Conservation (phyloP, 495 filamentous ascomycete species). For the Talaromyces wortmannii region DNA sequence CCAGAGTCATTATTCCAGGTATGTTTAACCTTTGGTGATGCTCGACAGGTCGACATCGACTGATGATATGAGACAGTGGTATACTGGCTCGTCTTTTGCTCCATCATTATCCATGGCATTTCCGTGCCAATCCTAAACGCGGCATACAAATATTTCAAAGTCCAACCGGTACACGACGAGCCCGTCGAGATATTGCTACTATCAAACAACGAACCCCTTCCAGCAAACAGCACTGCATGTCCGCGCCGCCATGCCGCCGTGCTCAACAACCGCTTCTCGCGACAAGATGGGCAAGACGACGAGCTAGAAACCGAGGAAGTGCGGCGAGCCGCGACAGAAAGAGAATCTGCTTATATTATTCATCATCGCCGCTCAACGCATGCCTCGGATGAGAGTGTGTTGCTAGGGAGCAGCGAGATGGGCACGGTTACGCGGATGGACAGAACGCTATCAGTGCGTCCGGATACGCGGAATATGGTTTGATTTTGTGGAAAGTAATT, state of each 20-base stretch:
- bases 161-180: constrained; percentile 43
- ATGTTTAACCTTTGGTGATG: not conserved
- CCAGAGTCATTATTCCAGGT: constrained; percentile 40
- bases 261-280: constrained; percentile 50
- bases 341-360: not conserved
- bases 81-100: constrained; percentile 53
- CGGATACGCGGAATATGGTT: constrained; percentile 4
- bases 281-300: constrained; percentile 13
- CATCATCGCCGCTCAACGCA: not conserved
- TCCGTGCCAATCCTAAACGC: constrained; percentile 45
- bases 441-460: not conserved
- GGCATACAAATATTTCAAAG: constrained; percentile 35
- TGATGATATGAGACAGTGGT: constrained; percentile 26
- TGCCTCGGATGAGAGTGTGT: not conserved
- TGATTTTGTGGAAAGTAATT: constrained; percentile 1
- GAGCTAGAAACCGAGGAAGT: constrained; percentile 5
- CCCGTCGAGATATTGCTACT: constrained; percentile 41
- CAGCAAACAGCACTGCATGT: constrained; percentile 40
- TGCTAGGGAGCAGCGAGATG: not conserved
- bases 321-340: not conserved
- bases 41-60: no score
- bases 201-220: constrained; percentile 41
- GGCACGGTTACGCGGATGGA: not conserved
- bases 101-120: constrained; percentile 50
- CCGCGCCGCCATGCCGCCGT: constrained; percentile 32